A percentile compares a stretch with the other conserved stretches of the same genome.
These are phyloP conservation scores for Kluyveromyces lactis DNA, from an alignment of 805 yeast genomes.

Conservation along the genomic window DNA sequence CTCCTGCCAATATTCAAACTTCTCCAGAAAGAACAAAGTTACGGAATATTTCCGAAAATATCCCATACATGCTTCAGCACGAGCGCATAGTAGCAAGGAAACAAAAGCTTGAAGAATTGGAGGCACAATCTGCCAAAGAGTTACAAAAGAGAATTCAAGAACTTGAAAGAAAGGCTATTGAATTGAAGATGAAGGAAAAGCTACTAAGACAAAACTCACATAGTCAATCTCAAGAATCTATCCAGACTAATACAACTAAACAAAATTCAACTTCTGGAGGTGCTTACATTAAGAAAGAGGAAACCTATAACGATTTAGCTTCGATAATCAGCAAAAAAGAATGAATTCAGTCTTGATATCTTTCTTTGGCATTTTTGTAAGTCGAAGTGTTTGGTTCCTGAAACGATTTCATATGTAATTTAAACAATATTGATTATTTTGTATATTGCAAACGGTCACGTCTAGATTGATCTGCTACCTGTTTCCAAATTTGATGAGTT, in stretches of 20 bases:
- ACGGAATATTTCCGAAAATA: slow-evolving; percentile 73
- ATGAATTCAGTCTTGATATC: slow-evolving; percentile 4
- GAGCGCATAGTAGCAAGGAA: slow-evolving; percentile 69
- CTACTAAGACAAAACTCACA: slow-evolving; percentile 29
- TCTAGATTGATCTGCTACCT: too few species aligned
- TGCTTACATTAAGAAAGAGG: slow-evolving; percentile 37
- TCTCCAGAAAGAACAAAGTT: slow-evolving; percentile 49
- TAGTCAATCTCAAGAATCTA: slow-evolving; percentile 12
- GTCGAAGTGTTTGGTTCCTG: too few species aligned
- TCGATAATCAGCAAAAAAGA: slow-evolving; percentile 31
- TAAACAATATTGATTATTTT: neutral
- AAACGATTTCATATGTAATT: too few species aligned
- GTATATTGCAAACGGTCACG: neutral
- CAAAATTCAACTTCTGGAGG: slow-evolving; percentile 11
- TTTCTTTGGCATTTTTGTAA: too few species aligned
- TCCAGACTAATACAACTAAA: slow-evolving; percentile 6
- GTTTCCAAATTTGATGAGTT: too few species aligned
- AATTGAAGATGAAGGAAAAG: slow-evolving; percentile 58
- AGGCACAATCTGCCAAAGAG: slow-evolving; percentile 68
- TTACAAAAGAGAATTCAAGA: slow-evolving; percentile 67
- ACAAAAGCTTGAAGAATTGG: slow-evolving; percentile 70
- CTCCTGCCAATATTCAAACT: slow-evolving; percentile 21
- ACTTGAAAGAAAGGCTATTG: slow-evolving; percentile 66
- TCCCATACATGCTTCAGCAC: slow-evolving; percentile 75
- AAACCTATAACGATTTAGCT: slow-evolving; percentile 47